A percentile compares a stretch with the other conserved stretches of the same genome.
phyloP scores from a whole-genome alignment of 2,329 filamentous ascomycete genomes.

The Fonsecaea pugnacius region DNA sequence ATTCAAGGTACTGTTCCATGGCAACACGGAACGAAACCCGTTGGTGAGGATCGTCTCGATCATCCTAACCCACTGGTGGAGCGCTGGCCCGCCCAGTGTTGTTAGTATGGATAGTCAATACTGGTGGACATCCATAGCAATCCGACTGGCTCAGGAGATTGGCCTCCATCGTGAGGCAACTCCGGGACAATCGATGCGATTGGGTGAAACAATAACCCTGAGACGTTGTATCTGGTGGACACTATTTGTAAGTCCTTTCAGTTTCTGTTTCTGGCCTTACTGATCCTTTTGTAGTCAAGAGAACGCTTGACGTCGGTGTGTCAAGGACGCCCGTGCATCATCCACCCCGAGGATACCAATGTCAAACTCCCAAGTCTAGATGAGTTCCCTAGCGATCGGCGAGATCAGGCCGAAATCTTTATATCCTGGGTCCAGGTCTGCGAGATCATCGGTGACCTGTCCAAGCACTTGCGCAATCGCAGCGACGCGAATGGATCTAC shows the following conservation, averaged over 20 bases:
- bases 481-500: neutral
- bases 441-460: constrained; percentile 47
- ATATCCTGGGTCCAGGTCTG: constrained; percentile 52
- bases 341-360: constrained; percentile 50
- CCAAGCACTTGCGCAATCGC: neutral
- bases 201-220: constrained; percentile 29
- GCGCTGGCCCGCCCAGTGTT: constrained; percentile 44
- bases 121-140: constrained; percentile 54
- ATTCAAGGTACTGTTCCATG: constrained; percentile 48
- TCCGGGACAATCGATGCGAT: neutral
- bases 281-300: constrained; percentile 26
- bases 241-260: constrained; percentile 38
- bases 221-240: constrained; percentile 51
- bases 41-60: constrained; percentile 46
- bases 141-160: constrained; percentile 52
- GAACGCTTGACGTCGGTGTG: constrained; percentile 50
- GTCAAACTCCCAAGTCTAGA: constrained; percentile 46
- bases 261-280: neutral
- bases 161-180: constrained; percentile 49
- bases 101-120: constrained; percentile 51
- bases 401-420: constrained; percentile 47
- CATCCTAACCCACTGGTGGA: constrained; percentile 53
- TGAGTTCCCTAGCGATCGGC: constrained; percentile 43
- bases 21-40: constrained; percentile 48
- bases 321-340: constrained; percentile 52